phyloP scores from a whole-genome alignment of 2,329 filamentous ascomycete species.

The Emergomyces africanus region DNA sequence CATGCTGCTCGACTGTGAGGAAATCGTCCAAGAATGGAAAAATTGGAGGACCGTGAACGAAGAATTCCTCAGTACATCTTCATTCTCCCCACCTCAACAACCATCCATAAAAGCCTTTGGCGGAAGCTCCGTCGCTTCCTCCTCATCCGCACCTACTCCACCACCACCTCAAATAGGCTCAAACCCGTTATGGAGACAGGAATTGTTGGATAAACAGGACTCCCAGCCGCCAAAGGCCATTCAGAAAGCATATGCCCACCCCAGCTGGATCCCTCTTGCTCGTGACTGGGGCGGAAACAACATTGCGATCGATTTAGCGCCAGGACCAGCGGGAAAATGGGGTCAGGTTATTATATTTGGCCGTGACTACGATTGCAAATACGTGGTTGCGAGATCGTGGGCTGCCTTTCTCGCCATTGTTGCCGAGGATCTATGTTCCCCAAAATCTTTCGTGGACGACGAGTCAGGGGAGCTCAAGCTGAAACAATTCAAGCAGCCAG shows the following conservation, averaged over 20 bases:
- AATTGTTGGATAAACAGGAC: constrained; percentile 71
- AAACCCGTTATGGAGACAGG: constrained; percentile 67
- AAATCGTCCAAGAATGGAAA: constrained; percentile 94
- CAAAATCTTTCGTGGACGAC: constrained; percentile 86
- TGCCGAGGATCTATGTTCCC: constrained; percentile 80
- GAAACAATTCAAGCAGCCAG: constrained; percentile 76
- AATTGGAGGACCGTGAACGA: constrained; percentile 93
- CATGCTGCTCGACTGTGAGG: constrained; percentile 96
- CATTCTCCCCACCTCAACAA: constrained; percentile 43
- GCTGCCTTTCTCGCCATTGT: constrained; percentile 70
- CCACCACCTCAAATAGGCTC: constrained; percentile 41
- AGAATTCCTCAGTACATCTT: constrained; percentile 59
- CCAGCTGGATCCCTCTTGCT: constrained; percentile 88
- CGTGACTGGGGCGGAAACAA: constrained; percentile 99
- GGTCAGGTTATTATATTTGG: constrained; percentile 95
- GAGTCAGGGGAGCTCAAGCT: constrained; percentile 85
- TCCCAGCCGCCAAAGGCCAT: constrained; percentile 77
- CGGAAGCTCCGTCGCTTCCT: constrained; percentile 47
- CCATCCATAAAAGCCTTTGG: constrained; percentile 62
- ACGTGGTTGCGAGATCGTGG: constrained; percentile 90
- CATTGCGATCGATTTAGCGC: constrained; percentile 81
- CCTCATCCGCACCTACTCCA: constrained; percentile 48
- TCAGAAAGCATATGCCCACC: constrained; percentile 86
- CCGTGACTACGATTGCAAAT: constrained; percentile 97
- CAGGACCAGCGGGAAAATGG: constrained; percentile 82